A percentile compares a stretch with the other conserved stretches of the same genome.
phyloP scores from a whole-genome alignment of 805 yeast species.

The Alloascoidea africana region DNA sequence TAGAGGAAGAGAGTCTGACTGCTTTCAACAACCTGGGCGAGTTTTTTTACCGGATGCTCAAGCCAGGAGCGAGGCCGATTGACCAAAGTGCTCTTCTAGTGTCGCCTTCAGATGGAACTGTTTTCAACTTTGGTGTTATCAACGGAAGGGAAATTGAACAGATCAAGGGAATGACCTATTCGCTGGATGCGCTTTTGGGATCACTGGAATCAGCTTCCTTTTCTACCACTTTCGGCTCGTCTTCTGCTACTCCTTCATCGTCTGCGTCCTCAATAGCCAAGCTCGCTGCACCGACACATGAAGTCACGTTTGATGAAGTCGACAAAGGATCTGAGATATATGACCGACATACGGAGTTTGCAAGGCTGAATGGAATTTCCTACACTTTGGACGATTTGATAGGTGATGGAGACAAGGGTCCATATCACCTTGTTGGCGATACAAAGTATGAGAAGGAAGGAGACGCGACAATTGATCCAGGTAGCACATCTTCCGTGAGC shows the following conservation, averaged over 20 bases:
- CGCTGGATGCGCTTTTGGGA: conserved; percentile 80
- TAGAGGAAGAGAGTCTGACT: conserved; percentile 66
- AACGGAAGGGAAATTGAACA: conserved; percentile 77
- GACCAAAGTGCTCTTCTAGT: conserved; percentile 47
- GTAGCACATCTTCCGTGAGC: background rate
- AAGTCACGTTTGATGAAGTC: conserved; percentile 25
- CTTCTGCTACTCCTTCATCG: too few species aligned
- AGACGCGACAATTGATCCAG: conserved; percentile 31
- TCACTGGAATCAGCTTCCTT: background rate
- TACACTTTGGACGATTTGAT: conserved; percentile 55
- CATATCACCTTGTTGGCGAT: conserved; percentile 28
- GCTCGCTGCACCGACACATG: background rate
- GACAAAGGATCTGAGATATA: conserved; percentile 23
- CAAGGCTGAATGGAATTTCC: conserved; percentile 60
- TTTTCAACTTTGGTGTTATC: conserved; percentile 70
- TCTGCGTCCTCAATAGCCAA: background rate
- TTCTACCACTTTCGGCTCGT: too few species aligned
- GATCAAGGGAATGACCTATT: conserved; percentile 91
- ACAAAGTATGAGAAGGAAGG: conserved; percentile 49
- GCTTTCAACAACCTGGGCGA: conserved; percentile 74
- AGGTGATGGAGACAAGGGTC: conserved; percentile 32
- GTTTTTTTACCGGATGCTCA: conserved; percentile 75
- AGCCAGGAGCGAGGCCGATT: conserved; percentile 68
- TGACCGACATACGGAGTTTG: conserved; percentile 55
- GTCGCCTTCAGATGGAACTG: conserved; percentile 89